phyloP scores from a whole-genome alignment of 2,329 filamentous ascomycete genomes.

The Helotiales sp. region DNA sequence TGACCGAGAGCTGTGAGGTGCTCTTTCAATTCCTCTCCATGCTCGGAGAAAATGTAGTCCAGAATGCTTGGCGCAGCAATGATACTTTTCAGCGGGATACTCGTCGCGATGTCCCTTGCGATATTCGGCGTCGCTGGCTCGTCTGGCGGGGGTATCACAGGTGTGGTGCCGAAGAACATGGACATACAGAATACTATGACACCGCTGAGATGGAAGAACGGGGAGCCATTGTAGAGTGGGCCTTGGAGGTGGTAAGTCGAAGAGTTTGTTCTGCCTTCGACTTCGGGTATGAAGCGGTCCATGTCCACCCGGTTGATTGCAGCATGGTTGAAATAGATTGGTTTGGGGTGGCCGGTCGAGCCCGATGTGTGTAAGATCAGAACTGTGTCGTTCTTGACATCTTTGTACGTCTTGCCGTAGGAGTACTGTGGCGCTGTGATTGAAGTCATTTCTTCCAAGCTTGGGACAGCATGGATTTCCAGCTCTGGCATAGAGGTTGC shows the following conservation, averaged over 20 bases:
- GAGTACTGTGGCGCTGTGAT: constrained; percentile 30
- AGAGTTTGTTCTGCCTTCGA: neutral
- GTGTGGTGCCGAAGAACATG: constrained; percentile 10
- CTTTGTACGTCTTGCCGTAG: constrained; percentile 44
- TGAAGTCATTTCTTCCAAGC: constrained; percentile 41
- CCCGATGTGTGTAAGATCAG: constrained; percentile 52
- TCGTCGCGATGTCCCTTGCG: constrained; percentile 28
- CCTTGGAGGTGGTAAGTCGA: neutral
- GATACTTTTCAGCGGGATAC: constrained; percentile 35
- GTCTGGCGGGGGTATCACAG: constrained; percentile 24
- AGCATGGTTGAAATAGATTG: constrained; percentile 37
- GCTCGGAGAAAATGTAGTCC: constrained; percentile 25
- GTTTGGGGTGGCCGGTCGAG: constrained; percentile 50
- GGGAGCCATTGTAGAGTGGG: neutral
- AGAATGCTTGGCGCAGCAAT: constrained; percentile 23
- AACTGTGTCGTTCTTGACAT: constrained; percentile 46
- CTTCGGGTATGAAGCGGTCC: constrained; percentile 1
- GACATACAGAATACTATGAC: constrained; percentile 2
- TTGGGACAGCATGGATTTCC: constrained; percentile 26
- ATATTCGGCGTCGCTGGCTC: constrained; percentile 19
- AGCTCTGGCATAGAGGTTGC: constrained; percentile 2
- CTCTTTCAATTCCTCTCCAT: constrained; percentile 24
- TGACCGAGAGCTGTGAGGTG: constrained; percentile 22
- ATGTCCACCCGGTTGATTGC: constrained; percentile 12
- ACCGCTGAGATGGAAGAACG: constrained; percentile 33